Conservation (phyloP, 768 basidiomycete genomes). For the Boletus pseudo-olivaceus region DNA sequence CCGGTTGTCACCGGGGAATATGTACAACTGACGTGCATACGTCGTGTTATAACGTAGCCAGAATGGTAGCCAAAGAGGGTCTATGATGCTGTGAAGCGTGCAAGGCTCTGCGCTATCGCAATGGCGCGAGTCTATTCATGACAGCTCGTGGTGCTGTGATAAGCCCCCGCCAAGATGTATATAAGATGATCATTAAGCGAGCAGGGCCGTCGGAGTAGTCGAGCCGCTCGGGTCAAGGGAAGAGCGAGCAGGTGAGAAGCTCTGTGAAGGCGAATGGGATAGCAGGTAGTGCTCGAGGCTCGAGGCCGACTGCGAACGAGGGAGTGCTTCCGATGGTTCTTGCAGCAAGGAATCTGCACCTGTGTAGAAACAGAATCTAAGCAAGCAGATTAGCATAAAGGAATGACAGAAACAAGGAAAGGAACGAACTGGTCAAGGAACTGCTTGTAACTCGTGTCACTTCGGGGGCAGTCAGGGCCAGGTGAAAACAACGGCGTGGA, state of each 20-base stretch:
- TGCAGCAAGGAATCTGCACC: conserved; percentile 44
- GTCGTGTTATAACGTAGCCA: background rate
- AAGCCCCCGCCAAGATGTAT: background rate
- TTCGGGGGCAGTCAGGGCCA: conserved; percentile 23
- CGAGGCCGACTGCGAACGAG: conserved; percentile 49
- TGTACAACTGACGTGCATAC: background rate
- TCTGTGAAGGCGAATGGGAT: conserved; percentile 32
- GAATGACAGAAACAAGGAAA: background rate
- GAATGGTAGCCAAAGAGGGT: background rate
- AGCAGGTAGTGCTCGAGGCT: conserved; percentile 51
- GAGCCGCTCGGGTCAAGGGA: conserved; percentile 23
- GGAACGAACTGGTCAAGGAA: conserved; percentile 60
- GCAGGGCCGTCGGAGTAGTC: conserved; percentile 26
- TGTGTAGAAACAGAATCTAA: conserved; percentile 80
- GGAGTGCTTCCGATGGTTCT: conserved; percentile 25
- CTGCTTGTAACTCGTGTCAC: conserved; percentile 50
- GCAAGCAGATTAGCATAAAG: conserved; percentile 3
- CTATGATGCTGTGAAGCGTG: background rate
- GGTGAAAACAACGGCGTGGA: conserved; percentile 43
- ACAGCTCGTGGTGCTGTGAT: background rate
- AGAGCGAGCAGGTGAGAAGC: conserved; percentile 28
- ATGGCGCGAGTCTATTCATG: background rate
- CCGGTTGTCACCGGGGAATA: background rate
- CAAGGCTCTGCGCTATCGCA: background rate
- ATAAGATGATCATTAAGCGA: conserved; percentile 9